These are phyloP conservation scores for Tylopilus balloui DNA, from an alignment of 768 basidiomycete genomes.

Conservation along the genomic window DNA sequence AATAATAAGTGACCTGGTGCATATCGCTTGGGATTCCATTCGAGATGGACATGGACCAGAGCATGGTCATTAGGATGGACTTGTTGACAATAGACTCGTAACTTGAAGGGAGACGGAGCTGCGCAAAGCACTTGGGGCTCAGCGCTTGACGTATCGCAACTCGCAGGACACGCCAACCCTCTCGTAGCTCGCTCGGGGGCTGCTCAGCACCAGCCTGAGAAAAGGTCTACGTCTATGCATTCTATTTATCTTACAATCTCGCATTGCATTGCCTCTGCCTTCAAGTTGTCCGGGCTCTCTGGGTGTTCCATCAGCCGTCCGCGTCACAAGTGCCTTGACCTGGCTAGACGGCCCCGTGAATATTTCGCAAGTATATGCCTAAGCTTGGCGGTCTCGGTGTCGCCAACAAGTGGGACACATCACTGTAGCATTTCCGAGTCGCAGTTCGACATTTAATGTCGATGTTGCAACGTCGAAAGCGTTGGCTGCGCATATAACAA, in stretches of 20 bases:
- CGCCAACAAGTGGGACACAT: constrained; percentile 49
- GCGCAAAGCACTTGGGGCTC: too few species aligned
- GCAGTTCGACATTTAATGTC: background rate
- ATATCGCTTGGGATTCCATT: background rate
- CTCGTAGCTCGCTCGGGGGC: background rate
- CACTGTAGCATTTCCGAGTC: background rate
- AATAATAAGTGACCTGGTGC: background rate
- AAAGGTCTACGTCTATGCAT: constrained; percentile 46
- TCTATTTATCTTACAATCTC: constrained; percentile 66
- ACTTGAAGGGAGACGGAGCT: too few species aligned
- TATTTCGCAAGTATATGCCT: too few species aligned
- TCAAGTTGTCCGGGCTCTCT: constrained; percentile 56
- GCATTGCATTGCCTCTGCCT: constrained; percentile 46
- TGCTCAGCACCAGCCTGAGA: constrained; percentile 8
- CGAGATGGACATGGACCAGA: background rate
- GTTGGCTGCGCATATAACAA: constrained; percentile 40
- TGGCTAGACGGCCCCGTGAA: constrained; percentile 46
- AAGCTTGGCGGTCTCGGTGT: too few species aligned
- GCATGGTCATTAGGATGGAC: background rate
- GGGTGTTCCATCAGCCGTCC: constrained; percentile 53
- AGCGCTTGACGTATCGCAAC: too few species aligned
- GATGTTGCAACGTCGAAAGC: constrained; percentile 55
- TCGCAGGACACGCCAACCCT: background rate
- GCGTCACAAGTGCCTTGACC: constrained; percentile 45
- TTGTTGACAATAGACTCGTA: background rate